Evolutionary conservation across 2,329 filamentous ascomycete genomes (phyloP), one percentile per base, ranked within the genome.

Genomic region (Colletotrichum graminicola): DNA sequence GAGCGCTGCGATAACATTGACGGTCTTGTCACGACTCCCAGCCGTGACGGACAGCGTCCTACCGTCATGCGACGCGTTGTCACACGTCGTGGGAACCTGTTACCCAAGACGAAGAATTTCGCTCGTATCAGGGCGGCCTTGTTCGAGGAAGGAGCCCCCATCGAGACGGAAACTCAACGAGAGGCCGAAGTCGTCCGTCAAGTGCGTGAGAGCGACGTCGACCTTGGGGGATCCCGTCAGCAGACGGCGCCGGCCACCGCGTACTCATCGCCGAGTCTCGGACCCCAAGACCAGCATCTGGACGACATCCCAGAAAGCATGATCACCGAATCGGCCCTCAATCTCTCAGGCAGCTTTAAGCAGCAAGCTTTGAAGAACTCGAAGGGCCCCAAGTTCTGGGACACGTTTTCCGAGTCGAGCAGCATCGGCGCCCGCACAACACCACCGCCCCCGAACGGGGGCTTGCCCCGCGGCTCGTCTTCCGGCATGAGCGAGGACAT

Each of bases 181-280:
- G 96, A 99, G 84, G 94, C 95, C 47, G 95, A 98, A 81, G 96
- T 98, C 6, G 94, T 99, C 73, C 93, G 94, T 62, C 96, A 98
- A 81, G 95, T 98, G 36, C 92, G 94, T 52, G 96, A 98, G 80
- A 95, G 92, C 76, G 95, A 98, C 77, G 88, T 91, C 73, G 89
- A 90, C 60, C 82, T 90, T 18, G 88, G 89, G 67, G 83, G 80
- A 69, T 54, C 65, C 23, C 79, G 79, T 75, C 77, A 83, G 66
- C 77, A 87, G 69, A 84, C 87, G 18, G 84, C 87, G 76, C 75
- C 82, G 0, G 84, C 83, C 29, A 91, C 90, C 3, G 86, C 89
- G 1, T 86, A 91, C 45, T 93, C 92, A 0, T 94, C 92, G 10
- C 93, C 93, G 0, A 90, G 83, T 57, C 80, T 94, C 47, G 89